Percentiles rank a stretch among this genome's conserved stretches.
Conservation (phyloP, 2,329 filamentous ascomycete genomes). For the Talaromyces sp. region DNA sequence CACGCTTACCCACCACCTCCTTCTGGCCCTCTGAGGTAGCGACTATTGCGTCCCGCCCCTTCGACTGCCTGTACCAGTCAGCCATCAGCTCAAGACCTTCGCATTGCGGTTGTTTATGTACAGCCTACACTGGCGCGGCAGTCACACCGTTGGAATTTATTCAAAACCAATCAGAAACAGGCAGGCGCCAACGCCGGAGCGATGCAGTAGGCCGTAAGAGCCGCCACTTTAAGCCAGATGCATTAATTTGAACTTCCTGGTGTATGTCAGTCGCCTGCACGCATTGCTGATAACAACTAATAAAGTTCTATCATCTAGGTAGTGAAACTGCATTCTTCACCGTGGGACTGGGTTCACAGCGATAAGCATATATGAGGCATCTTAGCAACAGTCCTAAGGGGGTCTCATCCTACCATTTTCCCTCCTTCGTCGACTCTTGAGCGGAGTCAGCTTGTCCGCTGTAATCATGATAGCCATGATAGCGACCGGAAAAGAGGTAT, state of each 20-base stretch:
- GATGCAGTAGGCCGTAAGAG: background rate
- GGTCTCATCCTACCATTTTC: background rate
- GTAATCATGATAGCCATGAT: background rate
- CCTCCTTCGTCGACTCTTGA: too few relatives aligned
- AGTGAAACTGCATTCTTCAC: background rate
- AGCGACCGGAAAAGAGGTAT: background rate
- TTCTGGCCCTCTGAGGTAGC: background rate
- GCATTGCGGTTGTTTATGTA: background rate
- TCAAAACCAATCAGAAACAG: background rate
- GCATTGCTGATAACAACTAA: background rate
- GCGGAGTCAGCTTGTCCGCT: background rate
- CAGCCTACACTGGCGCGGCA: background rate
- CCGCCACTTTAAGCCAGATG: background rate
- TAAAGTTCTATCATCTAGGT: background rate
- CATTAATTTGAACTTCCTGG: background rate
- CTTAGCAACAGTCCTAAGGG: background rate
- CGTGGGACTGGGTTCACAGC: background rate
- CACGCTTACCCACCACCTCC: background rate
- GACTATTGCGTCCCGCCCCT: background rate
- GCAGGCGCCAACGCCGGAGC: background rate
- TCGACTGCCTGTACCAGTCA: background rate
- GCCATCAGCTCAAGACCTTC: background rate
- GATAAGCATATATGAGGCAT: background rate
- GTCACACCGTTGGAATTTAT: background rate
- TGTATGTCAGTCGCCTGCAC: background rate